A percentile compares a stretch with the other conserved stretches of the same genome.
phyloP scores from a whole-genome alignment of 2,329 filamentous ascomycete genomes.

The Furcasterigmium sp. region DNA sequence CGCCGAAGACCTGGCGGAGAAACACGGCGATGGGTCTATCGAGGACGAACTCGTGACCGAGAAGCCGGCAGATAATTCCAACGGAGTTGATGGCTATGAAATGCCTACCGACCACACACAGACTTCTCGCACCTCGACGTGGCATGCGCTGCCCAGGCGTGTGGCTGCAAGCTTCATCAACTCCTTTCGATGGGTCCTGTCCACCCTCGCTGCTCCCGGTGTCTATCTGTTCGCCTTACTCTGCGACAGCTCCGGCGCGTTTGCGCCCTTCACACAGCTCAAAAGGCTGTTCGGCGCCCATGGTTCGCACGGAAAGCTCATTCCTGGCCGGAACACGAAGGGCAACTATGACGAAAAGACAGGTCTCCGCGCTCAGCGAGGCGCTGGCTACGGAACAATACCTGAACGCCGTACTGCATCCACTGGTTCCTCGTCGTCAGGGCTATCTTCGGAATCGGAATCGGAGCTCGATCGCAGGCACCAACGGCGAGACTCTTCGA shows the following conservation, averaged over 20 bases:
- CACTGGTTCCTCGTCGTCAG: conserved; percentile 54
- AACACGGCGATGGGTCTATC: conserved; percentile 15
- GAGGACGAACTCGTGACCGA: conserved; percentile 21
- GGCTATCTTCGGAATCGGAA: conserved; percentile 67
- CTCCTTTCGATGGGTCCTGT: conserved; percentile 72
- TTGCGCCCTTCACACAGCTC: conserved; percentile 72
- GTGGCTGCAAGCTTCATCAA: conserved; percentile 69
- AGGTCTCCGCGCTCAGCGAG: conserved; percentile 5
- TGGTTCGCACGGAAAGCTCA: conserved; percentile 43
- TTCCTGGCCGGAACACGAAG: conserved; percentile 22
- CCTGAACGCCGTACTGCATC: conserved; percentile 20
- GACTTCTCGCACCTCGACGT: conserved; percentile 33
- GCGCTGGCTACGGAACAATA: conserved; percentile 9
- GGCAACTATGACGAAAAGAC: conserved; percentile 23
- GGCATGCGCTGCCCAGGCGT: conserved; percentile 59
- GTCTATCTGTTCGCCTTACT: conserved; percentile 80
- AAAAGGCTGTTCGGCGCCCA: conserved; percentile 54
- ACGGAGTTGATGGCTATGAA: not conserved
- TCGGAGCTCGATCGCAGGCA: conserved; percentile 42
- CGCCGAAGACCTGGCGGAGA: conserved; percentile 18
- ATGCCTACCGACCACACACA: conserved; percentile 14
- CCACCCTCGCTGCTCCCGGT: conserved; percentile 72
- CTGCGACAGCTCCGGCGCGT: conserved; percentile 73
- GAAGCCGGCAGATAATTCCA: conserved; percentile 7
- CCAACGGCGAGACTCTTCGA: conserved; percentile 19